A percentile compares a stretch with the other conserved stretches of the same genome.
Conservation (phyloP, 1,139 yeast species). For the Geotrichum citri-aurantii region DNA sequence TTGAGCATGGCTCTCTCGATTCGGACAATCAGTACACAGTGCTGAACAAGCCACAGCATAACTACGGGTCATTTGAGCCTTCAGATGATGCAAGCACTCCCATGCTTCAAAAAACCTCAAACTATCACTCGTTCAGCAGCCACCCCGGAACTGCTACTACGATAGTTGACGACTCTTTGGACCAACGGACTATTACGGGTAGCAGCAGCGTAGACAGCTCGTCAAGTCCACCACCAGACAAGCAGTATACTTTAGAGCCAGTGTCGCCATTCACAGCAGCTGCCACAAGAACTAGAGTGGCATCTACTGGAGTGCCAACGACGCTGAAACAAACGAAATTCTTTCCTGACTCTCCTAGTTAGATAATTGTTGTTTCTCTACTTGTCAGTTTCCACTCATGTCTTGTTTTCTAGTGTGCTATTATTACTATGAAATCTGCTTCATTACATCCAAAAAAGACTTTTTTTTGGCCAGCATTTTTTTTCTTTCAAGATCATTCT, state of each 20-base stretch:
- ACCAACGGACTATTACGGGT: constrained; percentile 2
- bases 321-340: constrained; percentile 2
- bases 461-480: neutral
- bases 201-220: neutral
- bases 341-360: neutral
- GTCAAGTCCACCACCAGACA: neutral
- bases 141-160: constrained; percentile 1
- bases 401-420: neutral
- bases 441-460: neutral
- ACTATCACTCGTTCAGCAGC: constrained; percentile 12
- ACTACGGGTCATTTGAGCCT: constrained; percentile 8
- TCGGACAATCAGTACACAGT: neutral
- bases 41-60: neutral
- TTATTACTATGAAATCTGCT: neutral
- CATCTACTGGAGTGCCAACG: neutral
- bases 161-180: neutral
- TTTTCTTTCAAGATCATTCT: neutral
- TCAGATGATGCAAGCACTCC: neutral
- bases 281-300: constrained; percentile 6
- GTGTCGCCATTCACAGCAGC: constrained; percentile 18
- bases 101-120: constrained; percentile 6
- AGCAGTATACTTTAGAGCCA: constrained; percentile 6
- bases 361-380: neutral
- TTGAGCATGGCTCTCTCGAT: constrained; percentile 3
- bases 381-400: neutral